Evolutionary conservation across 164 flowering plant species (phyloP).

Genomic region (Stephania yunnanensis): DNA sequence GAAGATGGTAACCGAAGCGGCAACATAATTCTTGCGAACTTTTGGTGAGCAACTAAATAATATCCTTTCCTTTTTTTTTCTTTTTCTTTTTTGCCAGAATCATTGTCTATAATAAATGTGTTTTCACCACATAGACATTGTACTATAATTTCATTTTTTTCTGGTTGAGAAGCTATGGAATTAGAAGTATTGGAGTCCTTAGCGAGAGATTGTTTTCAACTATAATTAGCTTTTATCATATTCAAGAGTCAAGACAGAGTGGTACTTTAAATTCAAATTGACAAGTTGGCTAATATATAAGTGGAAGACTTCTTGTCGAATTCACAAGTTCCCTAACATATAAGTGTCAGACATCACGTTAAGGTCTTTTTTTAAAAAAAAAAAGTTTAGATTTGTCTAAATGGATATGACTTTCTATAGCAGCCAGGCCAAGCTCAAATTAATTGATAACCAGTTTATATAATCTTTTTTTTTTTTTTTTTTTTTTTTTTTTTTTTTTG

Average conservation of each 20-base stretch:
- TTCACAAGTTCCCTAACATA: background rate
- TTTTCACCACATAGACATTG: background rate
- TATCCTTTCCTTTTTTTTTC: background rate
- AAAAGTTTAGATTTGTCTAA: no score
- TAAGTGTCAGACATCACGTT: background rate
- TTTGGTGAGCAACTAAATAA: background rate
- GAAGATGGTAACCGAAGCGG: constrained; percentile 14
- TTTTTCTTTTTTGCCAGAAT: background rate
- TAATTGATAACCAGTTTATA: background rate
- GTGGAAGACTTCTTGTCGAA: background rate
- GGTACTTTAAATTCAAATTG: no score
- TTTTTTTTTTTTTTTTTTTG: background rate
- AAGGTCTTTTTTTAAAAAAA: background rate
- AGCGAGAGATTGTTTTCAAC: background rate
- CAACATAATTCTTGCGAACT: constrained; percentile 4
- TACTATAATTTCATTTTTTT: background rate
- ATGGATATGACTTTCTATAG: no score
- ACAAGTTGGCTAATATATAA: background rate
- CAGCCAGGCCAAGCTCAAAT: no score
- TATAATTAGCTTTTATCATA: background rate
- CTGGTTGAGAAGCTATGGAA: background rate
- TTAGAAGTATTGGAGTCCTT: background rate
- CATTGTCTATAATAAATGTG: background rate
- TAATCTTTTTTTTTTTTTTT: no score
- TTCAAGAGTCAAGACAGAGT: background rate